Evolutionary conservation across 2,329 filamentous ascomycete species (phyloP).

Genomic region (Claviceps sorghi): DNA sequence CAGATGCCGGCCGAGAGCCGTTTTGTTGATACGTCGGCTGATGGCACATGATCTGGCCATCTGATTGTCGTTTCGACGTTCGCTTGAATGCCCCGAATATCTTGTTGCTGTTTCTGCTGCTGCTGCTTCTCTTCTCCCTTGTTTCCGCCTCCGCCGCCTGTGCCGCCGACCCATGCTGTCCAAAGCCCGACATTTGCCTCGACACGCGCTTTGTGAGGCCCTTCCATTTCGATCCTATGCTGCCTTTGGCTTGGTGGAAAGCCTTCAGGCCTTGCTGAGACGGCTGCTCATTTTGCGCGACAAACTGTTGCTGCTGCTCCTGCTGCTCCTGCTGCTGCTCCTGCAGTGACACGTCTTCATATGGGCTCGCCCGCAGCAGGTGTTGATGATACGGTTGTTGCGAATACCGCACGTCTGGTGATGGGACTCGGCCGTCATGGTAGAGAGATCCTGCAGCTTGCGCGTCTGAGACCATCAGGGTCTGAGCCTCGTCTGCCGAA

Average conservation of each 20-base stretch:
- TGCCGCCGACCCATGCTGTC: conserved; percentile 2
- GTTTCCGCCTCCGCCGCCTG: conserved; percentile 9
- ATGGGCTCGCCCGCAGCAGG: conserved; percentile 8
- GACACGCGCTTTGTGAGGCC: conserved; percentile 19
- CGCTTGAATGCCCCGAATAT: conserved; percentile 19
- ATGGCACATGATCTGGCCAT: not conserved
- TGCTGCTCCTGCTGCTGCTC: not conserved
- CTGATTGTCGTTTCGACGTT: conserved; percentile 13
- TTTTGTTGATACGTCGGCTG: not conserved
- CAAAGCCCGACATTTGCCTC: conserved; percentile 13
- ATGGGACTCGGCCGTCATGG: not conserved
- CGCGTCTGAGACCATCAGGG: not conserved
- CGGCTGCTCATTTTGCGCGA: not conserved
- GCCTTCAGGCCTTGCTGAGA: not conserved
- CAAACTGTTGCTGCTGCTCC: not conserved
- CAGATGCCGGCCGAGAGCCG: not conserved
- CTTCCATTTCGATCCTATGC: conserved; percentile 19
- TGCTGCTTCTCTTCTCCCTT: conserved; percentile 10
- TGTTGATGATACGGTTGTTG: conserved; percentile 2
- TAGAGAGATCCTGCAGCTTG: not conserved
- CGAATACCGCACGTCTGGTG: not conserved
- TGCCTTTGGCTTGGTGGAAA: not conserved
- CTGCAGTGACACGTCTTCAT: not conserved
- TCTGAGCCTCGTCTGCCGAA: not conserved
- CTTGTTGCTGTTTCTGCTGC: conserved; percentile 11